Evolutionary conservation across 164 flowering plant genomes (phyloP), one percentile per base, ranked within the genome.

Genomic region (Umbilicus rupestris): DNA sequence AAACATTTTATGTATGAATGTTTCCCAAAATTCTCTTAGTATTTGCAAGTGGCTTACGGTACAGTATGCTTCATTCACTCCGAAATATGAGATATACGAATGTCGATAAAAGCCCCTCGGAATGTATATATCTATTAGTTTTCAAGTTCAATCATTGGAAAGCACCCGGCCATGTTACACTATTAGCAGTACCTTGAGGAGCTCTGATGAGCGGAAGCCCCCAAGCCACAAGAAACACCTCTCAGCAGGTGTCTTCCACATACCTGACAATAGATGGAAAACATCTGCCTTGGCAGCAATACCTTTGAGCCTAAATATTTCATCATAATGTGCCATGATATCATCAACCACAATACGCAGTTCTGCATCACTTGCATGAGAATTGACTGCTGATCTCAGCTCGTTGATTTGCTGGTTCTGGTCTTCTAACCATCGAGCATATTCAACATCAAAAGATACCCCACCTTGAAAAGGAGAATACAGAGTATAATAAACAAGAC

Each of bases 191-290:
- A 63, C 65, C 65, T 63, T 63, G 29, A 63, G 65, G 46, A 63
- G 15, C 46, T 63, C 65, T 35, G 65, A 63, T 4, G 65, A 63
- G 30, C 65, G 65, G 42, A 63, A 63, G 30, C 65, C 65, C 37
- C 65, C 65, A 63, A 63, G 42, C 65, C 65, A 63, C 65, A 63
- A 26, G 42, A 63, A 63, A 63, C 65, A 63, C 24, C 65, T 37
- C 45, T 63, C 65, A 20, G 65, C 65, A 39, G 65, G 65, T n/a
- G 65, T 63, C 65, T 63, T 63, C 65, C 65, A 63, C 65, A 63
- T 63, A 20, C 65, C 65, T 28, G 65, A 63, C 14, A 63, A 39
- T 39, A 63, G 10, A 63, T 63, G 65, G 45, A 63, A 63, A 63
- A 63, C 65, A 39, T 63, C 65, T 35, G 46, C 65, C 65, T 63